Evolutionary conservation across 441 rosid genomes (phyloP).

Genomic region (Adansonia grandidieri): DNA sequence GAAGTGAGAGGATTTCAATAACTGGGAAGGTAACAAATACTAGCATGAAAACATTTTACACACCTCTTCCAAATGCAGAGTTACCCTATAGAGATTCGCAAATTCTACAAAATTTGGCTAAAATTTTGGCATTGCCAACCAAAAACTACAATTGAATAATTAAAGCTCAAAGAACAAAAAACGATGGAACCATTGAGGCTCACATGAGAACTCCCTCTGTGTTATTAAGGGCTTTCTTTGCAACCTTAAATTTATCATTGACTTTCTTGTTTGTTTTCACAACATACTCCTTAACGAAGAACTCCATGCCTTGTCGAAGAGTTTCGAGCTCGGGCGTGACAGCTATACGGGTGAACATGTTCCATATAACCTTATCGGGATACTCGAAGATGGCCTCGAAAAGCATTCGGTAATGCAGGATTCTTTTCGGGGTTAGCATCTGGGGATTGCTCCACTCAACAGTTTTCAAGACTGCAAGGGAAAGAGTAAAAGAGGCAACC

Average conservation of each 20-base stretch:
- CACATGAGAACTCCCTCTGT: constrained; percentile 69
- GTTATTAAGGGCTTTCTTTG: constrained; percentile 77
- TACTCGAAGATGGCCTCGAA: constrained; percentile 73
- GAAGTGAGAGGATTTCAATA: too few species aligned
- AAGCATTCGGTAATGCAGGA: constrained; percentile 82
- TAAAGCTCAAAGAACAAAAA: neutral
- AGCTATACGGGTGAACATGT: constrained; percentile 70
- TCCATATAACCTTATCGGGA: constrained; percentile 70
- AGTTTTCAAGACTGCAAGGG: constrained; percentile 70
- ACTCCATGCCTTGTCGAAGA: constrained; percentile 66
- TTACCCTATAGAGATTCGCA: neutral
- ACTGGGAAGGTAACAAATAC: too few species aligned
- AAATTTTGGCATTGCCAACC: neutral
- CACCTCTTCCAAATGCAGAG: neutral
- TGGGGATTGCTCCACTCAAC: constrained; percentile 59
- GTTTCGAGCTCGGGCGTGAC: constrained; percentile 67
- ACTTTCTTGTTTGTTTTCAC: constrained; percentile 50
- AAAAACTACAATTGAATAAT: neutral
- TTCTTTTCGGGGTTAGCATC: constrained; percentile 62
- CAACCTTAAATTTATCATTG: constrained; percentile 57
- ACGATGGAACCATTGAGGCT: constrained; percentile 20
- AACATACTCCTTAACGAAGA: constrained; percentile 73
- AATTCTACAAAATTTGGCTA: neutral
- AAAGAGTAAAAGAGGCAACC: constrained; percentile 65
- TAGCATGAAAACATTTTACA: neutral